phyloP scores from a whole-genome alignment of 192 early-diverging fungal species.

The Cetraspora pellucida region DNA sequence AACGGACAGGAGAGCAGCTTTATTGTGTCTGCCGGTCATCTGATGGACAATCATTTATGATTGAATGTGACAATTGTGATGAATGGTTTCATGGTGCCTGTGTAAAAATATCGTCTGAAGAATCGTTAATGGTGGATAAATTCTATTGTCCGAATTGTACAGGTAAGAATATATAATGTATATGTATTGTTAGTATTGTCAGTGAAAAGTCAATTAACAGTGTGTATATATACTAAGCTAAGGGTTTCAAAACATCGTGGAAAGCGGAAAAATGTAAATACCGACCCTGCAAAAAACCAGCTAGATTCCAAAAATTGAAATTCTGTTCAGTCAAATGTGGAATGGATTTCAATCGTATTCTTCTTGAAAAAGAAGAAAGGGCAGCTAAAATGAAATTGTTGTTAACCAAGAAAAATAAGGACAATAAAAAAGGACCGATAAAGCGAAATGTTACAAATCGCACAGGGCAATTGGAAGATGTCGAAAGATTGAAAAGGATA shows the following conservation, averaged over 20 bases:
- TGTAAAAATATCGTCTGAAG: conserved; percentile 59
- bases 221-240: conserved; percentile 34
- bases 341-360: conserved; percentile 45
- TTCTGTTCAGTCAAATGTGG: conserved; percentile 61
- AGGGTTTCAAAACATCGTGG: conserved; percentile 51
- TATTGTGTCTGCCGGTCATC: conserved; percentile 67
- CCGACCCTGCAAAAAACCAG: conserved; percentile 49
- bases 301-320: conserved; percentile 42
- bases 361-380: conserved; percentile 46
- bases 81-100: conserved; percentile 81
- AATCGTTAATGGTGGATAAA: conserved; percentile 60
- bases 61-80: conserved; percentile 74
- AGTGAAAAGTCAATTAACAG: conserved; percentile 2
- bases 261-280: conserved; percentile 52
- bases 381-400: conserved; percentile 12
- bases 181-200: background rate
- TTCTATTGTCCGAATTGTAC: conserved; percentile 67
- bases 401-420: background rate
- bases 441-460: conserved; percentile 22
- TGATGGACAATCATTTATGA: conserved; percentile 66
- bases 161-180: conserved; percentile 41
- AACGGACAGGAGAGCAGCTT: conserved; percentile 26
- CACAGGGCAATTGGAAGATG: conserved; percentile 36
- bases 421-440: background rate
- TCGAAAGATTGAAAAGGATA: conserved; percentile 36